phyloP scores from a whole-genome alignment of 1,284 basidiomycete species.

The Tilletia indica region DNA sequence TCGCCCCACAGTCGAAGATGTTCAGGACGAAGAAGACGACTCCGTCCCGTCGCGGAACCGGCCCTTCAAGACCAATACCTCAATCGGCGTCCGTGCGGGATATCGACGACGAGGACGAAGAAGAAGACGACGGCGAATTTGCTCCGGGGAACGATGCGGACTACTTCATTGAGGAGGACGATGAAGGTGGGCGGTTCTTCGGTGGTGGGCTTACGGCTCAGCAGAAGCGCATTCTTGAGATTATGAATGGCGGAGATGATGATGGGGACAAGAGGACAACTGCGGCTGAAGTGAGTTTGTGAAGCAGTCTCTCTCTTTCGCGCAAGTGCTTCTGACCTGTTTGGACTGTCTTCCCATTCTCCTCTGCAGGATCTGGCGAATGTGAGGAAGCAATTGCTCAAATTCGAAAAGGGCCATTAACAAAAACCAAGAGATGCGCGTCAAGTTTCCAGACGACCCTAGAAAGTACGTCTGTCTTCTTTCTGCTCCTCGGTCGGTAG shows the following conservation, averaged over 20 bases:
- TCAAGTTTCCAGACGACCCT: conserved; percentile 52
- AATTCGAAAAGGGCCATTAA: conserved; percentile 85
- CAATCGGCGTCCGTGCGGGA: conserved; percentile 10
- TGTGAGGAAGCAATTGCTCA: conserved; percentile 72
- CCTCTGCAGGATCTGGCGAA: conserved; percentile 58
- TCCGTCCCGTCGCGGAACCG: not conserved
- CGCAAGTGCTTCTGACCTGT: not conserved
- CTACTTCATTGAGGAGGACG: conserved; percentile 48
- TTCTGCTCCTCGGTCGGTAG: not conserved
- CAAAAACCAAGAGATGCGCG: conserved; percentile 91
- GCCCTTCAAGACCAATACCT: not conserved
- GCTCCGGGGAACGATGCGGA: conserved; percentile 26
- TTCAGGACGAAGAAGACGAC: conserved; percentile 20
- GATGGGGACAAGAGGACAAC: conserved; percentile 18
- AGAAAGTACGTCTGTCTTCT: conserved; percentile 34
- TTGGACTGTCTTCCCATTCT: not conserved
- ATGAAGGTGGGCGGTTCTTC: conserved; percentile 51
- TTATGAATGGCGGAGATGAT: conserved; percentile 38
- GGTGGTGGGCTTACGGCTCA: conserved; percentile 49
- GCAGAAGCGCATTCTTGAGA: conserved; percentile 49
- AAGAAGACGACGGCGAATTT: conserved; percentile 21
- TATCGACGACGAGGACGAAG: conserved; percentile 19
- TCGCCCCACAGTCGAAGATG: conserved; percentile 1
- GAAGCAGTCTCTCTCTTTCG: not conserved
- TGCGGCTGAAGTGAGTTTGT: conserved; percentile 6